Conservation (phyloP, 306 rosid genomes). For the Arachis stenosperma region DNA sequence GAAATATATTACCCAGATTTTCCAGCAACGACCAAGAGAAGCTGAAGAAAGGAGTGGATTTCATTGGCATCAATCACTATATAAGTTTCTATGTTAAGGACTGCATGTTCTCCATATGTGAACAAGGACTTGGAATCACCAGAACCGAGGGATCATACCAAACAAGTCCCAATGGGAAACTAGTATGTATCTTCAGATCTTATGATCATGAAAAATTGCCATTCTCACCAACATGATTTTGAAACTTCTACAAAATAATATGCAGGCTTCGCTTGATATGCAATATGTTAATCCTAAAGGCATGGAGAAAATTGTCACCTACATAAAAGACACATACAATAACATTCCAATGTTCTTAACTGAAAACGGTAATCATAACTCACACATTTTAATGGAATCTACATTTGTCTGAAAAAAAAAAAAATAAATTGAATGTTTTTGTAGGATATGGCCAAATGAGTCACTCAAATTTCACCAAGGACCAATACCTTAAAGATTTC, state of each 20-base stretch:
- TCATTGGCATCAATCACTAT: conserved; percentile 70
- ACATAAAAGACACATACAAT: conserved; percentile 56
- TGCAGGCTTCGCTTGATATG: conserved; percentile 53
- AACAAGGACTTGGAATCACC: conserved; percentile 51
- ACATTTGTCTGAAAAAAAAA: not conserved
- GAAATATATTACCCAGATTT: conserved; percentile 46
- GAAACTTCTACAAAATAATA: not conserved
- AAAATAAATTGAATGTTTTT: not conserved
- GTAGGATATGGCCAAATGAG: conserved; percentile 25
- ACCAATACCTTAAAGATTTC: conserved; percentile 33
- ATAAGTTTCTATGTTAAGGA: conserved; percentile 49
- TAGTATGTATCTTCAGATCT: conserved; percentile 33
- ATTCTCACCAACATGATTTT: not conserved
- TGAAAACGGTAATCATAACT: conserved; percentile 55
- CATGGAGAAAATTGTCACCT: conserved; percentile 56
- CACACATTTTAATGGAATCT: not conserved
- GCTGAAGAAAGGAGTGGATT: conserved; percentile 54
- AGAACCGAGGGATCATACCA: conserved; percentile 55
- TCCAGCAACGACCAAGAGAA: conserved; percentile 47
- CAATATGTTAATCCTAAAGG: conserved; percentile 57
- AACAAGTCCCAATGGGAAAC: conserved; percentile 44
- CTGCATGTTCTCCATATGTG: conserved; percentile 57
- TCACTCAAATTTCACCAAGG: conserved; percentile 20
- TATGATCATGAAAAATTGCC: not conserved
- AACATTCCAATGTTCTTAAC: conserved; percentile 63